Evolutionary conservation across 2,329 filamentous ascomycete genomes (phyloP), one percentile per base, ranked within the genome.

Genomic region (Macrophomina tecta): DNA sequence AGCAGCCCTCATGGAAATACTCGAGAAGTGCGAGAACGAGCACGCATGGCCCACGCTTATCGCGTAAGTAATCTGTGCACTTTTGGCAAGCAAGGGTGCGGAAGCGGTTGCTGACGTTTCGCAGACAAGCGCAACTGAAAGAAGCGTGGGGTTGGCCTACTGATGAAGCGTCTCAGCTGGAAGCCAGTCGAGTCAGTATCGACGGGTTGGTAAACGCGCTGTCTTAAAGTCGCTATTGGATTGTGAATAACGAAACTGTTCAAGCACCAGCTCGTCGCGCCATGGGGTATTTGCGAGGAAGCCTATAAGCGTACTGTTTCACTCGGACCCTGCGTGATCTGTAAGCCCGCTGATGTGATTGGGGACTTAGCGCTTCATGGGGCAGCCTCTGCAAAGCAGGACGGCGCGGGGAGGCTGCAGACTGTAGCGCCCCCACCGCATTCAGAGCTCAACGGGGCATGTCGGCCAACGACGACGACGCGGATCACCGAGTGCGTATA

Each of bases 41-140:
- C 81, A 86, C 72, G 85, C 82, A 4, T 83, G 85, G 74, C 85
- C 85, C 5, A 87, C 85, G 7, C 78, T 76, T 6, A 76, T 79
- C 9, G 83, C 85, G 34, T 81, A 83, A 51, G 67, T 64, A 4
- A 7, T 11, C 11, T n/a, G 6, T 9, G 11, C 4, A 18, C 5
- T 16, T 32, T 34, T 4, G 23, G 23, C 23, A 23, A 23, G 23
- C 23, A 23, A 23, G 23, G 23, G 23, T 23, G 23, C 23, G 23
- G n/a, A 12, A 5, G 18, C 11, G 4, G 18, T 28, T 18, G 53
- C 53, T 66, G 42, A 61, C 14, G 34, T 11, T n/a, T 18, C 16
- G 12, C 45, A 66, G 64, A 1, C 67, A 68, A 51, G 42, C 23
- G n/a, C 64, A 68, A 32, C 58, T 68, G n/a, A 68, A 67, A 18